Conservation (phyloP, 306 rosid genomes). For the Cajanus cajan region DNA sequence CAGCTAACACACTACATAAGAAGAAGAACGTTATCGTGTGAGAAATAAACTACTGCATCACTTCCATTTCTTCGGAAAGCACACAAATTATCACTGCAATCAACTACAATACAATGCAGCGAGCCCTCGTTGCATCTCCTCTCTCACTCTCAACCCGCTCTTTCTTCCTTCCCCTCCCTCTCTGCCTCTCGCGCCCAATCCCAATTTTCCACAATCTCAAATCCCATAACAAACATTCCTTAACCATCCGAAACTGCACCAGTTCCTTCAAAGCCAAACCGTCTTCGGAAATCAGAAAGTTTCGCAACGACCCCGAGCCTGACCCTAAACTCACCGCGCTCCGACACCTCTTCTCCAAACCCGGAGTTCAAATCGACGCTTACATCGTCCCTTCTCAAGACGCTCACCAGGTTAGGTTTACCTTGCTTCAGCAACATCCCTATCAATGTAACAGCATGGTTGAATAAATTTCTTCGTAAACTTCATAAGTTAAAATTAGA, state of each 20-base stretch:
- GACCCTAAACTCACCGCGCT: slow-evolving; percentile 72
- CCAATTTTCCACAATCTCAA: slow-evolving; percentile 38
- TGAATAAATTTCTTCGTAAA: too few relatives aligned
- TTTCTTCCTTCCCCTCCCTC: slow-evolving; percentile 31
- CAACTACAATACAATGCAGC: slow-evolving; percentile 44
- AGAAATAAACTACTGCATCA: not conserved
- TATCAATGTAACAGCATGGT: not conserved
- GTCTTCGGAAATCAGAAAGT: slow-evolving; percentile 56
- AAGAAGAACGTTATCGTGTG: not conserved
- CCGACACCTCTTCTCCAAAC: slow-evolving; percentile 66
- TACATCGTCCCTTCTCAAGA: slow-evolving; percentile 91
- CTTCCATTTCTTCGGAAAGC: not conserved
- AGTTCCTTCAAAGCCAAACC: slow-evolving; percentile 69
- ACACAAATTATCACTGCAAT: not conserved
- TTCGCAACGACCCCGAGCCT: slow-evolving; percentile 31
- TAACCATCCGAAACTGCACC: slow-evolving; percentile 47
- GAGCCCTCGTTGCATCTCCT: slow-evolving; percentile 38
- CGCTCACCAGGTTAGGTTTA: slow-evolving; percentile 72
- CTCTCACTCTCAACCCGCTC: slow-evolving; percentile 30
- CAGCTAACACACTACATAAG: too few relatives aligned
- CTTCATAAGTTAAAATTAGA: too few relatives aligned
- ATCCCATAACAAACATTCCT: not conserved
- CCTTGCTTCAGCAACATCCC: not conserved
- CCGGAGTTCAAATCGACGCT: slow-evolving; percentile 68
- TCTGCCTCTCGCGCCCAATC: not conserved